Base-by-base conservation (phyloP, 148 eudicot species). In the Linanthus parryae region DNA sequence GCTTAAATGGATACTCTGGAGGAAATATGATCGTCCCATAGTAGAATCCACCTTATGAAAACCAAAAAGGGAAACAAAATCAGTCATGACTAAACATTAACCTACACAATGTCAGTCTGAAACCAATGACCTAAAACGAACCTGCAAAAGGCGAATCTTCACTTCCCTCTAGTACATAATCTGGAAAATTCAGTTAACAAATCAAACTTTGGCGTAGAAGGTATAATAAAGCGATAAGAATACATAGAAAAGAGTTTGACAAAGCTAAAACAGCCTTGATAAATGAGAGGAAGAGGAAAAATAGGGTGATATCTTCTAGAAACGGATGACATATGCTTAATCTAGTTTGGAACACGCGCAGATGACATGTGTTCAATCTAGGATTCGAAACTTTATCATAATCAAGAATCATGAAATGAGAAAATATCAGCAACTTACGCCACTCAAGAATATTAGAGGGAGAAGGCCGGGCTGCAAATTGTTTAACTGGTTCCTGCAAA, bases 141-240 rank as follows among this genome's bases (percentile, higher is more conserved):
- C 96, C 96, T 84, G 96, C 89, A 69, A 88, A 88, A 23, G 96
- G 94, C 15, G 96, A 81, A 63, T 87, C 96, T 59, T 84, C 76
- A 67, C 96, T 88, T 59, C 96, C 96, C 69, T 88, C 89, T 64
- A 88, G 64, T 40, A 88, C 96, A 70, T 88, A 88, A 77, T 88
- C 96, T 88, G 75, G 42, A 65, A 57, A 27, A 14, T 3, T 44
- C 23, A 8, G 31, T 17, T 29, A 13, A 10, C 13, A 8, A 43
- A 41, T 10, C 28, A n/a, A n/a, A n/a, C n/a, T n/a, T n/a, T n/a
- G n/a, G n/a, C n/a, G n/a, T n/a, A n/a, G n/a, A n/a, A n/a, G n/a
- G n/a, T 51, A 51, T 27, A 48, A 29, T 23, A 29, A 48, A 28
- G 10, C 22, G 30, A 48, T 7, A 29, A 28, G 16, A n/a, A 15